Base-by-base conservation (phyloP, 805 yeast genomes). In the Candida patagonica region DNA sequence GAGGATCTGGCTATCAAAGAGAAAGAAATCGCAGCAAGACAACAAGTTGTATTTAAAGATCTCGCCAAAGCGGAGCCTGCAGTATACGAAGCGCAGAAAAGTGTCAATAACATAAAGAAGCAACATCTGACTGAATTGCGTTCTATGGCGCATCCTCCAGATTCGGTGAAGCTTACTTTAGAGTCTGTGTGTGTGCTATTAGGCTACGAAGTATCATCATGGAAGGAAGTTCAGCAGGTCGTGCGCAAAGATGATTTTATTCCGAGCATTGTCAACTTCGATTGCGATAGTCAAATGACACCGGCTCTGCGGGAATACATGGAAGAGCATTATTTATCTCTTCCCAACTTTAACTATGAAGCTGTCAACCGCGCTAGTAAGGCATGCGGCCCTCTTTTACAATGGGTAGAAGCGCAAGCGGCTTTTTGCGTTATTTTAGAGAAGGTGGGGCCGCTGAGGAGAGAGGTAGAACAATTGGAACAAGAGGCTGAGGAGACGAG, bases 341-440 rank as follows among this genome's bases (percentile, higher is more conserved):
- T 76, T 40, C 71, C 77, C 0, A 80, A 74, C 38, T 88, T 73
- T 55, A 84, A 73, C 30, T 80, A 62, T 50, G 87, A 79, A 35
- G 62, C 82, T 0, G 95, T 85, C 0, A 74, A 82, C 50, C 66
- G 96, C 29, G 97, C 97, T 4, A 81, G 94, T 58, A 86, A 83
- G 53, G 96, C 96, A 0, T 86, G 96, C 63, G 97, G 96, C 0
- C 97, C 97, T 0, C 62, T 89, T 26, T 54, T 82, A 15, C 78
- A 78, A 45, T 89, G 97, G 97, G 88, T 87, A 0, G 69, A 70
- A 40, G 96, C 97, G 0, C 96, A 89, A 47, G 66, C 87, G n/a
- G 64, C 69, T n/a, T 89, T 80, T 53, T 73, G 89, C 0, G 53
- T 73, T 1, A 80, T 87, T 17, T 61, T 85, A 32, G 80, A 81